These are phyloP conservation scores for Candida fluviatilis DNA, from an alignment of 805 yeast species.

Conservation along the genomic window DNA sequence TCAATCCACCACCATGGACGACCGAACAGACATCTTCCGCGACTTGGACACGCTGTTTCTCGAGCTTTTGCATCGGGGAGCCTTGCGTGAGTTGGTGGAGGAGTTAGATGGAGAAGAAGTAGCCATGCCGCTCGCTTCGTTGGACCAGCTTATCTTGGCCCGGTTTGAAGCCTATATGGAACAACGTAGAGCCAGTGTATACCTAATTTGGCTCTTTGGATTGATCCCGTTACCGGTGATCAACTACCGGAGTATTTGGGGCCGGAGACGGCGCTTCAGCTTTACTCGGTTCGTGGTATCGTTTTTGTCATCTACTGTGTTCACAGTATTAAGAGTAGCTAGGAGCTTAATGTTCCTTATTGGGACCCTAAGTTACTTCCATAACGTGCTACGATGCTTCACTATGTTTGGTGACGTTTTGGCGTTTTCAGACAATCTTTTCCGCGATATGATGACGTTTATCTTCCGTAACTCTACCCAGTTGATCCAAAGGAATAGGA, in stretches of 20 bases:
- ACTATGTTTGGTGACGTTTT: slow-evolving; percentile 22
- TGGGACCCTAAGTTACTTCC: slow-evolving; percentile 15
- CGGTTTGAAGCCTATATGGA: not conserved
- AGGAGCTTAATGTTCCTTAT: slow-evolving; percentile 14
- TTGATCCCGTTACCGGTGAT: slow-evolving; percentile 18
- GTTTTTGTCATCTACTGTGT: slow-evolving; percentile 2
- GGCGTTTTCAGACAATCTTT: slow-evolving; percentile 25
- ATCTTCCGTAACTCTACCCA: slow-evolving; percentile 15
- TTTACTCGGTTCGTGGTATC: slow-evolving; percentile 2
- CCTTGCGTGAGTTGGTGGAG: slow-evolving; percentile 11
- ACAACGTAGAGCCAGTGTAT: slow-evolving; percentile 6
- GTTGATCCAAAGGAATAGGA: slow-evolving; percentile 11
- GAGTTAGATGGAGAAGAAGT: slow-evolving; percentile 11
- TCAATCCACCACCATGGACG: too few species aligned
- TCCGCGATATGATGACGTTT: slow-evolving; percentile 26
- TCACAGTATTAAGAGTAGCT: slow-evolving; percentile 5
- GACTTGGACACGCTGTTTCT: slow-evolving; percentile 17
- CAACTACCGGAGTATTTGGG: slow-evolving; percentile 15
- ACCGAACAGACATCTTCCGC: slow-evolving; percentile 15
- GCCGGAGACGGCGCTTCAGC: slow-evolving; percentile 9
- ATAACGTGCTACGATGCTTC: slow-evolving; percentile 15
- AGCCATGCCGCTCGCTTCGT: slow-evolving; percentile 8
- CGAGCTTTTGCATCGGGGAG: slow-evolving; percentile 16
- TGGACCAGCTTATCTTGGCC: slow-evolving; percentile 6
- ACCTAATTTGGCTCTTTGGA: slow-evolving; percentile 14